Conservation (phyloP, 2,329 filamentous ascomycete species). For the Talaromyces rugulosus region DNA sequence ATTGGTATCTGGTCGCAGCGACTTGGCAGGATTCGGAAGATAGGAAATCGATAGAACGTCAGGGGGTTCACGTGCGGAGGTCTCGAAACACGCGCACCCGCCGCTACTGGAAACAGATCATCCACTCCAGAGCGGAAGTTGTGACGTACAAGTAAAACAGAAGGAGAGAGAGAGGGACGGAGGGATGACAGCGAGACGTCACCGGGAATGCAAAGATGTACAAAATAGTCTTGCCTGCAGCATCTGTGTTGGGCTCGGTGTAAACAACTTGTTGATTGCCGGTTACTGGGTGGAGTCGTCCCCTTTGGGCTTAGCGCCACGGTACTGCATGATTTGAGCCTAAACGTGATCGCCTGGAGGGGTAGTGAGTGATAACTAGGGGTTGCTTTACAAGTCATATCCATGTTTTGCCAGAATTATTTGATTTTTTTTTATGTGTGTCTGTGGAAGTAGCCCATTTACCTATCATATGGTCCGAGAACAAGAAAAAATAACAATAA, state of each 20-base stretch:
- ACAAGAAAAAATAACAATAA: not conserved
- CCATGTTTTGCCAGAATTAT: not conserved
- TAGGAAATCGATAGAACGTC: constrained; percentile 8
- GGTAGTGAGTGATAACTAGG: not conserved
- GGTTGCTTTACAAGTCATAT: too few species aligned
- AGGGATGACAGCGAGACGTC: constrained; percentile 9
- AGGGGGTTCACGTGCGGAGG: constrained; percentile 14
- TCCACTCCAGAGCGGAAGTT: constrained; percentile 3
- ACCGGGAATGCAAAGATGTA: constrained; percentile 4
- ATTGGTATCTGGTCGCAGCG: not conserved
- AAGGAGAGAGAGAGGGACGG: constrained; percentile 1
- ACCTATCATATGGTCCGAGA: not conserved
- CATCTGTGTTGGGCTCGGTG: not conserved
- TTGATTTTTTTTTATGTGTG: not conserved
- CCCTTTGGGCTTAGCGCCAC: constrained; percentile 4
- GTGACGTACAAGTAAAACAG: not conserved
- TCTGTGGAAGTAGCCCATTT: not conserved
- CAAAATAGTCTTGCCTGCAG: not conserved
- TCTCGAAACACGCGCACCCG: constrained; percentile 10
- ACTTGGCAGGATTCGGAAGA: not conserved
- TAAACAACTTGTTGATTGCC: constrained; percentile 11
- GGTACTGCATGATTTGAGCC: constrained; percentile 8
- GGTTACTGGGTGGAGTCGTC: constrained; percentile 8
- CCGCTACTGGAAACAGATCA: not conserved
- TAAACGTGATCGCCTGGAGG: not conserved